Base-by-base conservation (phyloP, 495 filamentous ascomycete genomes). In the Aspergillus sclerotiicarbonarius region DNA sequence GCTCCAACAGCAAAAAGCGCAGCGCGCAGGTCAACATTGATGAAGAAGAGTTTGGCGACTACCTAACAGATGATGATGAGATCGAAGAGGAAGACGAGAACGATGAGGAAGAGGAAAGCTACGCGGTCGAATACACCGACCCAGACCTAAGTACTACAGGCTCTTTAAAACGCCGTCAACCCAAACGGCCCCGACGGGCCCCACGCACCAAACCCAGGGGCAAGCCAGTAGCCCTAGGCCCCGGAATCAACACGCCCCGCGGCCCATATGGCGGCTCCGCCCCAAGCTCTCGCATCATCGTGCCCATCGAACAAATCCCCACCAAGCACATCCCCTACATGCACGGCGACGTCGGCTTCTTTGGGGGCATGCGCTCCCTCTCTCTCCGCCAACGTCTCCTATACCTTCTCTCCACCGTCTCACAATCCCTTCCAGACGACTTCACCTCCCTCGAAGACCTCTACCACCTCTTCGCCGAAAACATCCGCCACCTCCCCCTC, bases 381-480 rank as follows among this genome's bases (percentile, higher is more conserved):
- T 66, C 71, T n/a, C 67, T 90, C 54, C 84, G 88, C 32, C 80
- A 86, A 63, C 81, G 84, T 19, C 71, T 91, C 20, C 82, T 90
- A 56, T 75, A 66, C 25, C 69, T 83, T 63, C 72, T 86, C 31
- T 75, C 78, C 12, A 70, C 69, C 20, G 77, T 90, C 37, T 79
- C 80, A 2, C 54, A 64, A 50, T 58, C 43, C 2, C 58, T 81
- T 6, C 71, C 76, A 1, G 32, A 67, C 0, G 61, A 71, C n/a
- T 85, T 87, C 59, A 77, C 78, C 18, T 47, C 70, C 19, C 62
- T 81, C 0, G 69, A 72, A 1, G 82, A 84, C 6, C 82, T 95
- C 59, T 92, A 91, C 71, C 80, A 87, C 56, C 72, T 80, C 18
- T 88, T 86, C 57, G 79, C 82, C 51, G 83, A 87, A 39, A 82